A percentile compares a stretch with the other conserved stretches of the same genome.
Conservation (phyloP, 306 rosid species). For the Dryas alaskensis region DNA sequence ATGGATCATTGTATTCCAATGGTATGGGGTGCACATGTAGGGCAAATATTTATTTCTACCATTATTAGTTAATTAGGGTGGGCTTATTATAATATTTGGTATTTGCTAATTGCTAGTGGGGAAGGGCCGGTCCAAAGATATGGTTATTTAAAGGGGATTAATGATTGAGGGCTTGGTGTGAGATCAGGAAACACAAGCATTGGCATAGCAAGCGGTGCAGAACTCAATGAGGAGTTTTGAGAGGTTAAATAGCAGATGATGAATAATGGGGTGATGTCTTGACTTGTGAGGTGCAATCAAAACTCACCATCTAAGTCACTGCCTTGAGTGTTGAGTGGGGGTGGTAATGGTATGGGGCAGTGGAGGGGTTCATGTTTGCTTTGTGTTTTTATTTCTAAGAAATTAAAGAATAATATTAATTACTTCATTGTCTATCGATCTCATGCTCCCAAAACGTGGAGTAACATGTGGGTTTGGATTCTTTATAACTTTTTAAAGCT, state of each 20-base stretch:
- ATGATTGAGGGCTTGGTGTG: constrained; percentile 49
- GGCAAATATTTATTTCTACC: neutral
- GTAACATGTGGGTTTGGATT: constrained; percentile 22
- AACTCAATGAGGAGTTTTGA: neutral
- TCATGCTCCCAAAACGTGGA: constrained; percentile 21
- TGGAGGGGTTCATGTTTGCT: neutral
- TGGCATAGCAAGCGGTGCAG: constrained; percentile 21
- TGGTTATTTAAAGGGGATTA: constrained; percentile 23
- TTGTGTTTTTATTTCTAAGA: neutral
- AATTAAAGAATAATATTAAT: no score
- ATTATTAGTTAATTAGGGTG: neutral
- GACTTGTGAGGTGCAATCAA: constrained; percentile 5
- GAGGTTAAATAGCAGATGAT: neutral
- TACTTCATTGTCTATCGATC: no score
- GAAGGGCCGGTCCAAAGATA: constrained; percentile 9
- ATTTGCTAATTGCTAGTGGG: neutral
- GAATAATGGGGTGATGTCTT: neutral
- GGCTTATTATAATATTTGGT: neutral
- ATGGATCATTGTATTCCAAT: neutral
- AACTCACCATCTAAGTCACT: constrained; percentile 2
- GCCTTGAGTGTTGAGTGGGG: neutral
- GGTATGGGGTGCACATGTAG: constrained; percentile 43
- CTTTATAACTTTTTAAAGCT: neutral
- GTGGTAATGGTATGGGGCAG: constrained; percentile 8
- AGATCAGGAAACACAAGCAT: constrained; percentile 52